These are phyloP conservation scores for Mycena alexandri DNA, from an alignment of 768 basidiomycete species.

Conservation along the genomic window DNA sequence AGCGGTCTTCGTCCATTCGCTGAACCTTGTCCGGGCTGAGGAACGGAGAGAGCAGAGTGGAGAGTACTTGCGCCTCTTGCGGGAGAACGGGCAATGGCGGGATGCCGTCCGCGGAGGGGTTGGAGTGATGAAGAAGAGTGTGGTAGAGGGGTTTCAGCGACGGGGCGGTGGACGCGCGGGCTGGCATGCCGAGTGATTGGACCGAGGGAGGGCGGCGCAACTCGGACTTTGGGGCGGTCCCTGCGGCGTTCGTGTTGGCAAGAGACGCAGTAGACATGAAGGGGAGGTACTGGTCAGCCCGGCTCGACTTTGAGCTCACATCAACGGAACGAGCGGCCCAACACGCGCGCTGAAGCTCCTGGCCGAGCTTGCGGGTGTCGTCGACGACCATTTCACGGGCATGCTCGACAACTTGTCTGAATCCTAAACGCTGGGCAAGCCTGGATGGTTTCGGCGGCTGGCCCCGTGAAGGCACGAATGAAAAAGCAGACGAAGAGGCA, in stretches of 20 bases:
- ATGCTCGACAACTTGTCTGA: conserved; percentile 76
- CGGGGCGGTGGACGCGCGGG: conserved; percentile 44
- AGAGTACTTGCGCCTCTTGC: conserved; percentile 69
- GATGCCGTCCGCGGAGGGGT: conserved; percentile 45
- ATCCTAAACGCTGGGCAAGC: conserved; percentile 63
- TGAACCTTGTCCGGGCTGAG: conserved; percentile 50
- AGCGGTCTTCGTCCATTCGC: conserved; percentile 64
- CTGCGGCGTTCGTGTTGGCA: conserved; percentile 41
- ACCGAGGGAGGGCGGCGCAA: conserved; percentile 60
- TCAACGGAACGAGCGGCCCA: conserved; percentile 65
- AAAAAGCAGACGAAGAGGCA: conserved; percentile 42
- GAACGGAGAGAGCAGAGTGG: conserved; percentile 71
- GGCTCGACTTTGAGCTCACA: conserved; percentile 35
- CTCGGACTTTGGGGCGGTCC: too few species aligned
- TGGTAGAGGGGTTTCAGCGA: conserved; percentile 61
- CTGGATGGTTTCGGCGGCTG: conserved; percentile 65
- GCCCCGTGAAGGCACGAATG: conserved; percentile 30
- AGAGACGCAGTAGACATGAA: conserved; percentile 58
- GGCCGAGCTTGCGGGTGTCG: conserved; percentile 63
- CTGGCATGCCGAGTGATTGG: conserved; percentile 46
- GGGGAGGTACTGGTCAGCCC: conserved; percentile 50
- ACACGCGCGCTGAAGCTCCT: conserved; percentile 70
- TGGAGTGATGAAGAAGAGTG: conserved; percentile 60
- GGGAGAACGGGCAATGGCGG: conserved; percentile 57
- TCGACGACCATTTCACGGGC: conserved; percentile 64